phyloP scores from a whole-genome alignment of 148 eudicot species.

The Vaccinium myrtillus region DNA sequence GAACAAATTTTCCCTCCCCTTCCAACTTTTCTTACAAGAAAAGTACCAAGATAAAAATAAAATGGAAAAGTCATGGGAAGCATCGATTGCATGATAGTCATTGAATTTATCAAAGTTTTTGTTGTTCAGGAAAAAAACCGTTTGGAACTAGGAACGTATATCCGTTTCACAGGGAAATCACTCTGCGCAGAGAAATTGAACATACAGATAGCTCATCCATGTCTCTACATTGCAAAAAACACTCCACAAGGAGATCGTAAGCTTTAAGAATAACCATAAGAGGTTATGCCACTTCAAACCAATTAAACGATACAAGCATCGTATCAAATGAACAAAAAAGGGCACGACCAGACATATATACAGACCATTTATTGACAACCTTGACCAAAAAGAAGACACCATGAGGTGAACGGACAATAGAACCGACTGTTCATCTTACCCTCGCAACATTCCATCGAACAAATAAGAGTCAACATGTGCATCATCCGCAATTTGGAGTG shows the following conservation, averaged over 20 bases:
- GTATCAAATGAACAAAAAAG: not conserved
- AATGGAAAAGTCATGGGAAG: not conserved
- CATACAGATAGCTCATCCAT: not conserved
- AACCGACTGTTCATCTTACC: slow-evolving; percentile 22
- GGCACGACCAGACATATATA: not conserved
- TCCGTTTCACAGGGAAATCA: not conserved
- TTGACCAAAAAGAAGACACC: slow-evolving; percentile 7
- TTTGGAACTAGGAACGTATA: not conserved
- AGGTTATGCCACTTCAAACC: not conserved
- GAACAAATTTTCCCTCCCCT: not conserved
- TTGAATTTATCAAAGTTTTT: too few relatives aligned
- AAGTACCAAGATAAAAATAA: too few relatives aligned
- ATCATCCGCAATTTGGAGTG: slow-evolving; percentile 78
- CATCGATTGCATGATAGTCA: not conserved
- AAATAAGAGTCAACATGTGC: slow-evolving; percentile 44
- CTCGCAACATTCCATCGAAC: slow-evolving; percentile 47
- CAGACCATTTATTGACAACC: slow-evolving; percentile 10
- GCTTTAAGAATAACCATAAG: not conserved
- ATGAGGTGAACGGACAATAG: not conserved
- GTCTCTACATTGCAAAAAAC: not conserved
- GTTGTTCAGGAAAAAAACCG: too few relatives aligned
- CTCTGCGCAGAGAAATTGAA: not conserved
- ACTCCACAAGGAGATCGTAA: not conserved
- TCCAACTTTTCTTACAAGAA: too few relatives aligned
- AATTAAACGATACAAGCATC: not conserved